Base-by-base conservation (phyloP, 176 grass and related monocot genomes). In the Eleusine coracana region DNA sequence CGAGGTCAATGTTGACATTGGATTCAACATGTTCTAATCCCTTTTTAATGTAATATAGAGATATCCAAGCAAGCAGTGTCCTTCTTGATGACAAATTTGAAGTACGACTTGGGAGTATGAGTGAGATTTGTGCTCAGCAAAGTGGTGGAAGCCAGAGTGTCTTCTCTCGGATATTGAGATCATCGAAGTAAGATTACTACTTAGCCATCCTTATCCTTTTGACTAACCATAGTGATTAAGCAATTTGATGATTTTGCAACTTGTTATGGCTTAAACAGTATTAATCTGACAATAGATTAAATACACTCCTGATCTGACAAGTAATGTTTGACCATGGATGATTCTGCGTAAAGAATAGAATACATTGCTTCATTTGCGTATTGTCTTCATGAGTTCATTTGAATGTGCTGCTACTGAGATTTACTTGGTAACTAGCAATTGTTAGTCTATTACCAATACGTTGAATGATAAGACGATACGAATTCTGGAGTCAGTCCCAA, bases 11-110 rank as follows among this genome's bases (percentile, higher is more conserved):
- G n/a, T 86, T 81, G 46, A 37, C 54, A 29, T 27, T 76, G 44
- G 14, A 28, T 48, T 71, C 76, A 76, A 55, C 67, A 46, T 86
- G 27, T 82, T 77, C 12, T 76, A 42, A 56, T 79, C 49, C 31
- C 2, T 76, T 82, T 75, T 39, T 75, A 62, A 62, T 62, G 65
- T 65, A 34, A 71, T 73, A 69, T 86, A 99, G 96, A 89, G 93
- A 99, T 91, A 90, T 99, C 58, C 96, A 99, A 88, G 93, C 96
- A 91, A 99, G 85, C 40, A 99, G 96, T 76, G 80, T 99, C 69
- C 92, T 99, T 92, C 91, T 99, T 17, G 96, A 99, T 80, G 91
- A 99, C 74, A 99, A 92, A 83, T 99, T 85, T 37, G 96, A 99
- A 86, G 96, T 99, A 44, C 87, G 89, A 73, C 89, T 99, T 70